Conservation (phyloP, 176 grass and related monocot species). For the Paspalum notatum region DNA sequence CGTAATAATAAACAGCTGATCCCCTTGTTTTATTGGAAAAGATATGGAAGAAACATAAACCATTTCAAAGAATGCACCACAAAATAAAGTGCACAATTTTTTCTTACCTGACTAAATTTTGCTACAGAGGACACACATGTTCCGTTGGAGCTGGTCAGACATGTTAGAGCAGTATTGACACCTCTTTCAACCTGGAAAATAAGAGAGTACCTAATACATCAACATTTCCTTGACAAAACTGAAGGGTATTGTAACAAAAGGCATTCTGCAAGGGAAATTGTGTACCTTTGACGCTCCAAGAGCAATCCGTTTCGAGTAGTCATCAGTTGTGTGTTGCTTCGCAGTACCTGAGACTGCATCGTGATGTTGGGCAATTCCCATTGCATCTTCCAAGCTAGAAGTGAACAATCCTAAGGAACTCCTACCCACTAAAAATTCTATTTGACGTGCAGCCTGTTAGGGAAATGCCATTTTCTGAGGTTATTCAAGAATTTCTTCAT, state of each 20-base stretch:
- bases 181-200: conserved; percentile 64
- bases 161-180: conserved; percentile 63
- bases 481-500: background rate
- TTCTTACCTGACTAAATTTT: conserved; percentile 70
- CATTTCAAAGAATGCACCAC: background rate
- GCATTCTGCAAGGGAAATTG: background rate
- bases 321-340: conserved; percentile 84
- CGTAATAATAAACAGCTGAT: background rate
- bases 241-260: conserved; percentile 1
- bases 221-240: conserved; percentile 31
- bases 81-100: conserved; percentile 29
- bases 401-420: conserved; percentile 60
- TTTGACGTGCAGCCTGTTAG: conserved; percentile 76
- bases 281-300: conserved; percentile 67
- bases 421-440: conserved; percentile 66
- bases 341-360: conserved; percentile 88
- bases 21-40: background rate
- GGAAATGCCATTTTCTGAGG: conserved; percentile 6
- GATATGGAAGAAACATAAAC: conserved; percentile 13
- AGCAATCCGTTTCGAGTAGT: conserved; percentile 82
- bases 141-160: conserved; percentile 57
- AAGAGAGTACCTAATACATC: conserved; percentile 9
- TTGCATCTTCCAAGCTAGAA: conserved; percentile 74
- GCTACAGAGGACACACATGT: conserved; percentile 45
- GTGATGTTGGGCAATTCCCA: conserved; percentile 91